phyloP scores from a whole-genome alignment of 2,329 filamentous ascomycete genomes.

The Metarhizium album region DNA sequence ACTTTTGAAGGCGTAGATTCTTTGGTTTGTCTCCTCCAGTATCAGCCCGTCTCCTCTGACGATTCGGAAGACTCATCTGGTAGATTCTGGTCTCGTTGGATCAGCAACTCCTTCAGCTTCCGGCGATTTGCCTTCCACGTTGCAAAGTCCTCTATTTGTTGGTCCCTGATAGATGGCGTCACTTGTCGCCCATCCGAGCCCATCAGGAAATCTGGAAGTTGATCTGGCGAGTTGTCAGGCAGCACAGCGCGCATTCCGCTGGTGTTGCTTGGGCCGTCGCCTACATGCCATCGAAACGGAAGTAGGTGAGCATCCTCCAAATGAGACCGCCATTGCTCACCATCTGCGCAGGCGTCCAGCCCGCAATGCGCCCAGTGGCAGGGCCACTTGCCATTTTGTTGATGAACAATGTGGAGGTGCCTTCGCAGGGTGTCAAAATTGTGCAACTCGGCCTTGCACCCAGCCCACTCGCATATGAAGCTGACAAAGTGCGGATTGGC shows the following conservation, averaged over 20 bases:
- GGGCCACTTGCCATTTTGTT: constrained; percentile 2
- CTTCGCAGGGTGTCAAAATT: constrained; percentile 48
- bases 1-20: not conserved
- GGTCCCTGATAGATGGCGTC: constrained; percentile 44
- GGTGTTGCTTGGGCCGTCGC: constrained; percentile 44
- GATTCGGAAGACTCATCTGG: constrained; percentile 12
- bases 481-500: constrained; percentile 34
- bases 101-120: constrained; percentile 32
- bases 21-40: not conserved
- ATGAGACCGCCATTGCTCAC: constrained; percentile 33
- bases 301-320: constrained; percentile 43
- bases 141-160: constrained; percentile 37
- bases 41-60: not conserved
- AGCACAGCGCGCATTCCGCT: constrained; percentile 9
- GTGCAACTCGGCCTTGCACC: constrained; percentile 49
- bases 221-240: constrained; percentile 15
- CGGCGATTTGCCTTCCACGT: constrained; percentile 34
- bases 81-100: constrained; percentile 34
- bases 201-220: constrained; percentile 39
- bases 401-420: constrained; percentile 44
- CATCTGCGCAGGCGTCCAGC: constrained; percentile 1
- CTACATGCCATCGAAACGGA: constrained; percentile 45
- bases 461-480: constrained; percentile 50
- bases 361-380: constrained; percentile 25
- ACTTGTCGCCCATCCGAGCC: constrained; percentile 43